Percentiles rank a stretch among this genome's conserved stretches.
phyloP scores from a whole-genome alignment of 2,329 filamentous ascomycete genomes.

The Macroventuria anomochaeta region DNA sequence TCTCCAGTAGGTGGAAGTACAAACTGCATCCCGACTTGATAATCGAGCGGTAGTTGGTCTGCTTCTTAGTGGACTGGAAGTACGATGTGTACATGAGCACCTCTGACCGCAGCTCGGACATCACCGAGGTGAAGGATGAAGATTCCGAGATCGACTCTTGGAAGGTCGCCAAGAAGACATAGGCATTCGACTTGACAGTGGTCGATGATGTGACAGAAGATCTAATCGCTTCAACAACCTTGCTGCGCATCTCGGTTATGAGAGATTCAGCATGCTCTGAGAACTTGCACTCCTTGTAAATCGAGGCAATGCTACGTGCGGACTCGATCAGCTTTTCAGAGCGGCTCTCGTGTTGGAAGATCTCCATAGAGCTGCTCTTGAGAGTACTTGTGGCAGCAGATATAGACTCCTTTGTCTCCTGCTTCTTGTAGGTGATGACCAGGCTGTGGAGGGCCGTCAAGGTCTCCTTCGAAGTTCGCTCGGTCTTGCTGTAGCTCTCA shows the following conservation, averaged over 20 bases:
- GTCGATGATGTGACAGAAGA: constrained; percentile 18
- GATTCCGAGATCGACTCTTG: constrained; percentile 53
- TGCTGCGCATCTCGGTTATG: constrained; percentile 28
- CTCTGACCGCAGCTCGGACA: constrained; percentile 50
- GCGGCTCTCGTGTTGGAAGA: constrained; percentile 26
- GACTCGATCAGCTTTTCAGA: constrained; percentile 31
- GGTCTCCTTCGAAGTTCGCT: constrained; percentile 25
- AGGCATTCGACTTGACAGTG: constrained; percentile 21
- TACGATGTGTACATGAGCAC: constrained; percentile 41
- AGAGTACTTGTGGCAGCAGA: constrained; percentile 25
- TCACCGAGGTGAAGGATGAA: constrained; percentile 48
- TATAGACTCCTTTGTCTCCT: constrained; percentile 30
- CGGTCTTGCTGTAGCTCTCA: constrained; percentile 23
- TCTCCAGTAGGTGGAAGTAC: constrained; percentile 32
- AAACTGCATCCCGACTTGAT: constrained; percentile 32
- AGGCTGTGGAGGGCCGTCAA: constrained; percentile 26
- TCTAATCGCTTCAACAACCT: constrained; percentile 28
- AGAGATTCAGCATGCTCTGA: constrained; percentile 23
- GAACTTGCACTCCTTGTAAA: constrained; percentile 30
- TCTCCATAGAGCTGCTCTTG: constrained; percentile 26
- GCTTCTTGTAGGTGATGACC: constrained; percentile 31
- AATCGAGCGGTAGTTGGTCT: constrained; percentile 44
- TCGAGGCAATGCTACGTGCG: constrained; percentile 27
- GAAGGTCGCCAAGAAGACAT: constrained; percentile 53
- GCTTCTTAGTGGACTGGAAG: constrained; percentile 36